phyloP scores from a whole-genome alignment of 768 basidiomycete genomes.

The Phlebiopsis flavidoalba region DNA sequence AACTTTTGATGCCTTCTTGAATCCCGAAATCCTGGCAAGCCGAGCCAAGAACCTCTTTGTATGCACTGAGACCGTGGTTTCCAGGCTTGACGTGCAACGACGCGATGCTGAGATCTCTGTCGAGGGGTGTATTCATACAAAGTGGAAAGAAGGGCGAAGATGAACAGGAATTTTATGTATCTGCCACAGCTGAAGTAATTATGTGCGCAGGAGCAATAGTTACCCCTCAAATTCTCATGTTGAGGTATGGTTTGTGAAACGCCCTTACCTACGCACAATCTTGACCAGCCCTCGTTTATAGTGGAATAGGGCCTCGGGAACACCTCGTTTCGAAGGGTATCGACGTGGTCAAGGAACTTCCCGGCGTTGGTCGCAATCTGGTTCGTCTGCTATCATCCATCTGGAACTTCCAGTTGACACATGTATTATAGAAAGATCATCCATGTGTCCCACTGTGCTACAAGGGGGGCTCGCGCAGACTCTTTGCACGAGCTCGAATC shows the following conservation, averaged over 20 bases:
- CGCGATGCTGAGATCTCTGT: slow-evolving; percentile 3
- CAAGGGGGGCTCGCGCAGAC: slow-evolving; percentile 3
- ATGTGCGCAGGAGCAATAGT: slow-evolving; percentile 10
- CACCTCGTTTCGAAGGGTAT: slow-evolving; percentile 28
- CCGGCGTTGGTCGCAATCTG: slow-evolving; percentile 30
- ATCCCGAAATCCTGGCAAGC: slow-evolving; percentile 4
- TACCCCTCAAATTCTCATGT: slow-evolving; percentile 7
- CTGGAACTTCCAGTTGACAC: neutral
- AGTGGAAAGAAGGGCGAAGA: neutral
- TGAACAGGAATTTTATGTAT: neutral
- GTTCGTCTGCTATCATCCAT: slow-evolving; percentile 15
- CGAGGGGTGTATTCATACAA: slow-evolving; percentile 7
- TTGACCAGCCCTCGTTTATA: neutral
- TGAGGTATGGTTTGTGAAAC: slow-evolving; percentile 5
- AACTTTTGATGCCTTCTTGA: slow-evolving; percentile 20
- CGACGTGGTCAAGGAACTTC: slow-evolving; percentile 24
- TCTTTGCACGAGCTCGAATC: slow-evolving; percentile 2
- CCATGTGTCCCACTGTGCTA: slow-evolving; percentile 1
- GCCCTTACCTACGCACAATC: neutral
- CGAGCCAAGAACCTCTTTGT: slow-evolving; percentile 13
- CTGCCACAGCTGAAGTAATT: slow-evolving; percentile 1
- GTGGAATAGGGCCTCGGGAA: slow-evolving; percentile 40
- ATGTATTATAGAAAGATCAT: slow-evolving; percentile 10
- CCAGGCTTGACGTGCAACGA: slow-evolving; percentile 11
- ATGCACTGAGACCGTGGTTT: slow-evolving; percentile 17